Conservation (phyloP, 1,284 basidiomycete species). For the Naganishia liquefaciens region DNA sequence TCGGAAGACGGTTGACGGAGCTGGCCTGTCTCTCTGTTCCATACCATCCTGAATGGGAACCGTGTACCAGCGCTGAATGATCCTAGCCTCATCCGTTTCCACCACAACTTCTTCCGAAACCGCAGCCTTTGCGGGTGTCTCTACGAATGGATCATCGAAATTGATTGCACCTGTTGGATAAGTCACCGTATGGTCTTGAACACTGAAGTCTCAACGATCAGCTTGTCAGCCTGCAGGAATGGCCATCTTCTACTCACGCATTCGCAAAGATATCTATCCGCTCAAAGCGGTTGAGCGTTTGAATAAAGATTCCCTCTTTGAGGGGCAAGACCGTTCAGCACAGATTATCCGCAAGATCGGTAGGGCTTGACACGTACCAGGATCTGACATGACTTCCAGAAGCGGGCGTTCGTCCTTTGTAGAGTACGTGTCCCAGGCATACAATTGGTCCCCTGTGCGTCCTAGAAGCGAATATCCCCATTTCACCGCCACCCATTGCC, state of each 20-base stretch:
- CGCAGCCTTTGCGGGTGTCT: slow-evolving; percentile 9
- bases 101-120: slow-evolving; percentile 29
- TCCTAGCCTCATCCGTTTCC: slow-evolving; percentile 24
- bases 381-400: slow-evolving; percentile 81
- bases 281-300: slow-evolving; percentile 31
- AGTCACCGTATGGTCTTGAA: slow-evolving; percentile 33
- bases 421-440: slow-evolving; percentile 71
- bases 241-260: slow-evolving; percentile 23
- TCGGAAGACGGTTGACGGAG: not conserved
- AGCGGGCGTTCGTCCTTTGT: slow-evolving; percentile 65
- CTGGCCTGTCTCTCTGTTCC: not conserved
- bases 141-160: slow-evolving; percentile 29
- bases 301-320: slow-evolving; percentile 30
- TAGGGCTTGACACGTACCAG: slow-evolving; percentile 64
- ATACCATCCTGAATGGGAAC: slow-evolving; percentile 22
- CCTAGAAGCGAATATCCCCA: slow-evolving; percentile 61
- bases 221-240: not conserved
- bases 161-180: slow-evolving; percentile 32
- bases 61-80: slow-evolving; percentile 28
- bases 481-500: slow-evolving; percentile 30
- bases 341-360: too few relatives aligned
- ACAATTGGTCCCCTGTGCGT: slow-evolving; percentile 80
- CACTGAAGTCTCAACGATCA: slow-evolving; percentile 9
- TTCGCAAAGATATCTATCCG: slow-evolving; percentile 32
- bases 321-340: not conserved